Conservation (phyloP, 164 flowering plant species). For the Cinnamomum chago region DNA sequence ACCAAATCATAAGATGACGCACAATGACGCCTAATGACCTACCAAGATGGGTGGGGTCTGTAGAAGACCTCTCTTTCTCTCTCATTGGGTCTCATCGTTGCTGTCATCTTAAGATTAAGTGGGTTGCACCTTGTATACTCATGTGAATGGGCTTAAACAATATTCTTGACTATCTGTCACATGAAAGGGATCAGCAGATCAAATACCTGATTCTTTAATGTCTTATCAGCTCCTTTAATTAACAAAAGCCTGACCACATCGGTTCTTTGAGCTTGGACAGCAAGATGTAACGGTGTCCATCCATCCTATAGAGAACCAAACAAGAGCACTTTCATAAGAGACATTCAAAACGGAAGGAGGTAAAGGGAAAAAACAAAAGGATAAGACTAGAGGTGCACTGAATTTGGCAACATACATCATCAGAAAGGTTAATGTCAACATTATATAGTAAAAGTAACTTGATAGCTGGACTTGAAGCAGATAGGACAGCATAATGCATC, state of each 20-base stretch:
- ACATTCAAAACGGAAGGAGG: not conserved
- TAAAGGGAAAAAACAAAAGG: not conserved
- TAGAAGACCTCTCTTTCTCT: no score
- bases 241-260: conserved; percentile 80
- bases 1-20: not conserved
- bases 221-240: conserved; percentile 85
- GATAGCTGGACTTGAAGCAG: conserved; percentile 67
- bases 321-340: not conserved
- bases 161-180: not conserved
- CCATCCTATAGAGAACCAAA: conserved; percentile 57
- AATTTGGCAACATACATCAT: conserved; percentile 48
- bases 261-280: conserved; percentile 79
- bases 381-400: not conserved
- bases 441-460: conserved; percentile 77
- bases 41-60: not conserved
- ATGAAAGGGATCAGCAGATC: not conserved
- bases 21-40: not conserved
- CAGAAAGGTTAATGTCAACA: conserved; percentile 81
- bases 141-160: not conserved
- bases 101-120: no score
- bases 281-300: conserved; percentile 95
- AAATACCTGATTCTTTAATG: conserved; percentile 61
- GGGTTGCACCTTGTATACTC: not conserved
- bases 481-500: conserved; percentile 90
- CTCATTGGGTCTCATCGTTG: no score